Percentiles rank a stretch among this genome's conserved stretches.
Evolutionary conservation across 2,329 filamentous ascomycete genomes (phyloP).

Genomic region (Pestalotiopsis sp.): DNA sequence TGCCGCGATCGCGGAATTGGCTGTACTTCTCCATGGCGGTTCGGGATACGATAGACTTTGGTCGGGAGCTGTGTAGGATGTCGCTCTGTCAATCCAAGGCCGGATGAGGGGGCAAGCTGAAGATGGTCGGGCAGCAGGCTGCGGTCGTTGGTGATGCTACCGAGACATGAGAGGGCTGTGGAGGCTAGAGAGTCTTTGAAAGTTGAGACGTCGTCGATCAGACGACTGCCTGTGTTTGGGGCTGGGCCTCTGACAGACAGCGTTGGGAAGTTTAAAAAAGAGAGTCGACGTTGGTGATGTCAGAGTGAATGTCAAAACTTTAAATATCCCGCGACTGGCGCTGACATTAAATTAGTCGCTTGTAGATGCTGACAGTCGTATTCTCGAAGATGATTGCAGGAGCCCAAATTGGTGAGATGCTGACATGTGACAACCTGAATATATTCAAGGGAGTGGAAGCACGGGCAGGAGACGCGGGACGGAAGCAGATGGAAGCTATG

Average conservation of each 20-base stretch:
- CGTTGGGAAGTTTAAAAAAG: not conserved
- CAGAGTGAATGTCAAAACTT: not conserved
- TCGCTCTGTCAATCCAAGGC: not conserved
- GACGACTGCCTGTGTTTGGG: not conserved
- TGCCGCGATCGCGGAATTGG: constrained; percentile 89
- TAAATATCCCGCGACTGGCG: not conserved
- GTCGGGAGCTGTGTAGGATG: not conserved
- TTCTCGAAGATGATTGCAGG: not conserved
- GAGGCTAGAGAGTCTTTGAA: not conserved
- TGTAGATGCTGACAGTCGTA: not conserved
- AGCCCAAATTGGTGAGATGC: not conserved
- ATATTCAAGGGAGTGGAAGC: not conserved
- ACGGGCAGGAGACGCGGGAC: not conserved
- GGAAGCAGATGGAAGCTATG: not conserved
- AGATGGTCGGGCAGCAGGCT: not conserved
- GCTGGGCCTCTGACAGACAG: not conserved
- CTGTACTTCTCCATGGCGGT: constrained; percentile 87
- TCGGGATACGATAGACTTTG: not conserved
- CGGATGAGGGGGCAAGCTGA: not conserved
- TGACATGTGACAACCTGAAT: not conserved
- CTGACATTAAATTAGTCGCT: not conserved
- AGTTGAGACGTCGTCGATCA: not conserved
- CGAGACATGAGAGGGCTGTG: constrained; percentile 3
- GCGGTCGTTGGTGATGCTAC: not conserved
- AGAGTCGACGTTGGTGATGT: not conserved